phyloP scores from a whole-genome alignment of 306 rosid genomes.

The Alnus rubra region DNA sequence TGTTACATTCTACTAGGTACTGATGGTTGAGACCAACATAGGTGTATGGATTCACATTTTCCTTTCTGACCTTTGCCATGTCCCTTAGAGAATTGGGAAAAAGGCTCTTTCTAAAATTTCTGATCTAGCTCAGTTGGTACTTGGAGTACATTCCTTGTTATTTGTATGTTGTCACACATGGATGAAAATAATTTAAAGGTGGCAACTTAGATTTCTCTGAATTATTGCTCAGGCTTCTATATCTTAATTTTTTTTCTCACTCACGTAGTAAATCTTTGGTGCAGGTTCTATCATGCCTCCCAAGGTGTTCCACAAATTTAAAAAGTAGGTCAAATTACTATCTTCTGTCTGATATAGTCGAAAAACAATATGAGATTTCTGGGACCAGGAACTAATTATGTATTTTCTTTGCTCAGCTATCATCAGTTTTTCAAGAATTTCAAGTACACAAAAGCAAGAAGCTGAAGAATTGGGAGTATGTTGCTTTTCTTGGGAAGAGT shows the following conservation, averaged over 20 bases:
- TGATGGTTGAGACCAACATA: not conserved
- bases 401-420: constrained; percentile 55
- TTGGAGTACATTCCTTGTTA: not conserved
- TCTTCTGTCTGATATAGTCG: constrained; percentile 11
- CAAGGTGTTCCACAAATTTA: constrained; percentile 58
- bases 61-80: not conserved
- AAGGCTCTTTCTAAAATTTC: not conserved
- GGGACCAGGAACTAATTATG: constrained; percentile 18
- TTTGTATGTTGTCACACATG: not conserved
- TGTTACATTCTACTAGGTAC: not conserved
- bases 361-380: constrained; percentile 11
- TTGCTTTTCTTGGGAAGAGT: constrained; percentile 86
- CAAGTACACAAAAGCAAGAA: constrained; percentile 73
- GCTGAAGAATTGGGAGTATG: constrained; percentile 71
- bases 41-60: not conserved
- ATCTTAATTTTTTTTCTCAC: not conserved
- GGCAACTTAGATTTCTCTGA: not conserved
- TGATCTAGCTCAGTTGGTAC: not conserved
- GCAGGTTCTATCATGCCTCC: constrained; percentile 88
- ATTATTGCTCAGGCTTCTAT: not conserved
- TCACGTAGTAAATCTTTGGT: constrained; percentile 30
- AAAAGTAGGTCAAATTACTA: constrained; percentile 57
- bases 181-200: not conserved
- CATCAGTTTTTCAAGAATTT: constrained; percentile 71
- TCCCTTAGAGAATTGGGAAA: too few species aligned